Percentiles rank a stretch among this genome's conserved stretches.
phyloP scores from a whole-genome alignment of 257 asterid species.

The Marsdenia floribunda region DNA sequence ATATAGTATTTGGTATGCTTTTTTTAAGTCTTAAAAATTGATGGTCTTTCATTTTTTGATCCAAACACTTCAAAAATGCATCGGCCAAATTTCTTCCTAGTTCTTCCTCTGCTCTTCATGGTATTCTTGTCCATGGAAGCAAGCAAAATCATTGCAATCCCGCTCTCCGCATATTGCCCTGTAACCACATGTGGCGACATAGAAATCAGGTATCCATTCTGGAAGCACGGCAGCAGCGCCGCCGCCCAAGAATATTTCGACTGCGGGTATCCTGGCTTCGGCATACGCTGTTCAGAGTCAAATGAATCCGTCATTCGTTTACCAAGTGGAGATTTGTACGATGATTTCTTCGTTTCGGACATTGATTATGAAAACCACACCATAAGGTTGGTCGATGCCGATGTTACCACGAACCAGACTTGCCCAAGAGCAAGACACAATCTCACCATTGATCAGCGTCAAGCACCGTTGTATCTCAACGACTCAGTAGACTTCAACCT shows the following conservation, averaged over 20 bases:
- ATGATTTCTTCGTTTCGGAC: conserved; percentile 10
- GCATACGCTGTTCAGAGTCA: conserved; percentile 9
- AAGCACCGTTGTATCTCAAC: neutral
- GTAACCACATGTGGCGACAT: neutral
- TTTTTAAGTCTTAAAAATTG: neutral
- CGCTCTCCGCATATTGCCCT: neutral
- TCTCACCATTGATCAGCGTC: conserved; percentile 6
- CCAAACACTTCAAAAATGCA: neutral
- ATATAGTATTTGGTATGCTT: no score
- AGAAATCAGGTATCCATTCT: conserved; percentile 24
- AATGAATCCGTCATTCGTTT: neutral
- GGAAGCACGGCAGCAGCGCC: neutral
- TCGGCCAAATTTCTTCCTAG: neutral
- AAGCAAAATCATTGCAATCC: neutral
- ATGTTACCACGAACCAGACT: neutral
- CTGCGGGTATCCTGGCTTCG: conserved; percentile 31
- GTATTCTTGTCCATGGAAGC: neutral
- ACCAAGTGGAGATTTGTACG: neutral
- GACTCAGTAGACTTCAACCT: neutral
- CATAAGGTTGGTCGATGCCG: conserved; percentile 2
- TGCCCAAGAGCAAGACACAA: conserved; percentile 25
- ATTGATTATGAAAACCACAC: neutral
- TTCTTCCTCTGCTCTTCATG: conserved; percentile 1
- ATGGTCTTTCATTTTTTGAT: neutral
- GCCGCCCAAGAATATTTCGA: neutral